A percentile compares a stretch with the other conserved stretches of the same genome.
Conservation (phyloP, 108 stramenopile genomes). For the Cyclotella baltica region DNA sequence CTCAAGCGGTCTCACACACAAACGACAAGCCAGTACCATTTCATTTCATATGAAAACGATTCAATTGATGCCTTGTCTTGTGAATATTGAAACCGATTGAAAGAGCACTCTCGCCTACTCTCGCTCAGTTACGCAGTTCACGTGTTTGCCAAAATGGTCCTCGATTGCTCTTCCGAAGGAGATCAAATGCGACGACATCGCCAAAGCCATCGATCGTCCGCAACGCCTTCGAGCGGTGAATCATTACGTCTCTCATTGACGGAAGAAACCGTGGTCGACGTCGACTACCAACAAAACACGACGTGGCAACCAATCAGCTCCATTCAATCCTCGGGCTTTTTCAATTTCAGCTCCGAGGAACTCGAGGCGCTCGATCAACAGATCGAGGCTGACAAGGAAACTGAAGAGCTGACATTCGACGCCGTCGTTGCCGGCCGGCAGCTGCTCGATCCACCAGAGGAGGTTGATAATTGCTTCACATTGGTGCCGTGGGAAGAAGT, state of each 20-base stretch:
- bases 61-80: no score
- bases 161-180: no score
- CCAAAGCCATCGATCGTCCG: conserved; percentile 9
- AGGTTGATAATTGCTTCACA: background rate
- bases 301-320: conserved; percentile 1
- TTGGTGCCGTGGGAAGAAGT: background rate
- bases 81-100: no score
- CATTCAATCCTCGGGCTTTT: background rate
- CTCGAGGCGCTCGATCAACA: background rate
- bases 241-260: background rate
- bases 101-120: no score
- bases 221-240: background rate
- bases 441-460: background rate
- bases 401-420: background rate
- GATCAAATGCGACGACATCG: no score
- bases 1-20: no score
- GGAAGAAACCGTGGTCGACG: background rate
- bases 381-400: background rate
- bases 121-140: no score
- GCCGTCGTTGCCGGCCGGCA: background rate
- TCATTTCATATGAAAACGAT: no score
- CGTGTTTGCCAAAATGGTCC: no score
- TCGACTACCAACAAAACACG: background rate
- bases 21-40: no score
- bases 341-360: background rate